phyloP scores from a whole-genome alignment of 306 rosid genomes.

The Trifolium subterraneum region DNA sequence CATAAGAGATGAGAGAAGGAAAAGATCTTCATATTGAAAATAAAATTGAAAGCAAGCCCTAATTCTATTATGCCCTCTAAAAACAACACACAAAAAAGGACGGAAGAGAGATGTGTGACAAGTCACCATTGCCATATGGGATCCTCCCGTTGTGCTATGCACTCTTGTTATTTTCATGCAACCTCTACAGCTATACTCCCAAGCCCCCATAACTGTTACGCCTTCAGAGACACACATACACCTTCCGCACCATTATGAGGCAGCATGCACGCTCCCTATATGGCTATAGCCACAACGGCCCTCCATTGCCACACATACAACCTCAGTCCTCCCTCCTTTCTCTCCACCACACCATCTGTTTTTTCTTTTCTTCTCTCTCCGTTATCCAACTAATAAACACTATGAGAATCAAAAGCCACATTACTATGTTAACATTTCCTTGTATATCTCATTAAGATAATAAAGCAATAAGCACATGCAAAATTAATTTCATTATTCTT shows the following conservation, averaged over 20 bases:
- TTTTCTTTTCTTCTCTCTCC: background rate
- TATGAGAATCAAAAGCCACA: background rate
- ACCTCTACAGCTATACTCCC: background rate
- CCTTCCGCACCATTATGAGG: background rate
- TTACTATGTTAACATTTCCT: background rate
- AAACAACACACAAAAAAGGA: background rate
- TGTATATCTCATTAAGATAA: background rate
- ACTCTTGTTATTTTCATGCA: background rate
- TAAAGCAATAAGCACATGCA: background rate
- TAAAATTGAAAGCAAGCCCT: background rate
- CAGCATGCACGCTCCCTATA: background rate
- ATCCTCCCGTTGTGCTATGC: background rate
- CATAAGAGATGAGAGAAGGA: background rate
- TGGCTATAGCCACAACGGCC: background rate
- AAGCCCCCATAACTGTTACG: background rate
- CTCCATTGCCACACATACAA: background rate
- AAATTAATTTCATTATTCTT: background rate
- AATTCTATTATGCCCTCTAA: background rate
- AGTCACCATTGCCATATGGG: background rate
- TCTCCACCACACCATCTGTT: background rate
- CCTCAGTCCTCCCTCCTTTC: constrained; percentile 1
- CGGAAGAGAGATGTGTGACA: background rate
- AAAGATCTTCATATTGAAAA: background rate
- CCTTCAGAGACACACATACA: background rate
- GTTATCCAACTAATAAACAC: constrained; percentile 1